These are phyloP conservation scores for Kwoniella dendrophila DNA, from an alignment of 768 basidiomycete species.

Conservation along the genomic window DNA sequence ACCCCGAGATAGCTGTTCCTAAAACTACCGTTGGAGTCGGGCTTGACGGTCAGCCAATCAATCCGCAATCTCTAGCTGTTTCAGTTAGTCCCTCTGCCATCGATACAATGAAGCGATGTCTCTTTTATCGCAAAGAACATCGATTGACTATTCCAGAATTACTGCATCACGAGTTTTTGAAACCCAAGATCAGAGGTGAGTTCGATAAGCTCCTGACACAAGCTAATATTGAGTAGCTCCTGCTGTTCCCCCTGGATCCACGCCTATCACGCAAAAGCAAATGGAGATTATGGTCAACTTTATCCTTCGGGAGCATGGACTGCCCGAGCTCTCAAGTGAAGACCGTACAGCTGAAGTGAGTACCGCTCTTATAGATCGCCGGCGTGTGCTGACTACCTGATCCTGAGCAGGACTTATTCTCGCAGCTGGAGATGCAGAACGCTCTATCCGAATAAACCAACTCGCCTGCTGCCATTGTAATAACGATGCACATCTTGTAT, in stretches of 20 bases:
- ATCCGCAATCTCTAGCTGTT: conserved; percentile 69
- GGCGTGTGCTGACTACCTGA: neutral
- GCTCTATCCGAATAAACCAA: conserved; percentile 2
- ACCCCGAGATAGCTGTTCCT: conserved; percentile 61
- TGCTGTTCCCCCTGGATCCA: conserved; percentile 34
- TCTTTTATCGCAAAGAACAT: conserved; percentile 76
- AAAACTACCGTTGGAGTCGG: conserved; percentile 48
- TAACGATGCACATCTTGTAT: too few relatives aligned
- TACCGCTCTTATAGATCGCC: neutral
- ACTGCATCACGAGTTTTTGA: conserved; percentile 76
- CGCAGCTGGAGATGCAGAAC: conserved; percentile 50
- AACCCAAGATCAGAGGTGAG: conserved; percentile 36
- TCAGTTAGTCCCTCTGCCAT: conserved; percentile 77
- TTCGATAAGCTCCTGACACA: neutral
- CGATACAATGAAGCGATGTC: conserved; percentile 76
- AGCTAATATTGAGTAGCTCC: conserved; percentile 11
- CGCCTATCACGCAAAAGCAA: conserved; percentile 42
- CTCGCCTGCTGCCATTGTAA: too few relatives aligned
- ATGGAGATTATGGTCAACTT: conserved; percentile 48
- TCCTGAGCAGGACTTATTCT: conserved; percentile 43
- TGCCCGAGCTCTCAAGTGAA: conserved; percentile 20
- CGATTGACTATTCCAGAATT: conserved; percentile 85
- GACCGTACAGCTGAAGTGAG: conserved; percentile 40
- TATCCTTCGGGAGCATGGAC: conserved; percentile 30
- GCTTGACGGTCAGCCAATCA: conserved; percentile 58